Evolutionary conservation across 805 yeast genomes (phyloP).

Genomic region (Wickerhamiella dianesei): DNA sequence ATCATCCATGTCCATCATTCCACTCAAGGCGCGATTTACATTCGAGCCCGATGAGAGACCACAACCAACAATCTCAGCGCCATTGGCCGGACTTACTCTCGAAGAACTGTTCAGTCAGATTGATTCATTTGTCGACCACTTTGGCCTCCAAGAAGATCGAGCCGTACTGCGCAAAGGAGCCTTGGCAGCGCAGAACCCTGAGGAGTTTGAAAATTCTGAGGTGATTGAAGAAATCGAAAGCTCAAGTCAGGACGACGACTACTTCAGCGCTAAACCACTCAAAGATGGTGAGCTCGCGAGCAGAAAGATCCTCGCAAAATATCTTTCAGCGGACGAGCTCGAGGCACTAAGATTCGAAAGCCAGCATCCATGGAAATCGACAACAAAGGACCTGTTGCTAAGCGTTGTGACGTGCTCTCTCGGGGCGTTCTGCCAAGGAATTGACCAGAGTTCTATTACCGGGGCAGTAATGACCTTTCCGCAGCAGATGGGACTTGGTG

Average conservation of each 20-base stretch:
- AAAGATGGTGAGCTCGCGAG: background rate
- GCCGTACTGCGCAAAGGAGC: slow-evolving; percentile 32
- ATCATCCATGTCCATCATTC: background rate
- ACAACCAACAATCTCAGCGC: slow-evolving; percentile 1
- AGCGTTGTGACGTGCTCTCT: slow-evolving; percentile 47
- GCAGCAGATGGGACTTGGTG: slow-evolving; percentile 30
- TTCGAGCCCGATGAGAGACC: background rate
- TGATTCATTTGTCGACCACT: slow-evolving; percentile 14
- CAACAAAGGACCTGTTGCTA: slow-evolving; percentile 29
- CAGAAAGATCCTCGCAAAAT: background rate
- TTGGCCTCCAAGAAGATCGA: slow-evolving; percentile 16
- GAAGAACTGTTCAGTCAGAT: slow-evolving; percentile 19
- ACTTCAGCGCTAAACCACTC: background rate
- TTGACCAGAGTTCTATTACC: slow-evolving; percentile 57
- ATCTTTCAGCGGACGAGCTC: slow-evolving; percentile 24
- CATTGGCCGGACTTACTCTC: background rate
- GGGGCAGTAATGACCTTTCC: slow-evolving; percentile 50
- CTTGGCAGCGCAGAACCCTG: slow-evolving; percentile 33
- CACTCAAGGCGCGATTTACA: background rate
- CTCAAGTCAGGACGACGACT: background rate
- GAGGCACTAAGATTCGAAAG: slow-evolving; percentile 31
- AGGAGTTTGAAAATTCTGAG: slow-evolving; percentile 19
- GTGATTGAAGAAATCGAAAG: background rate
- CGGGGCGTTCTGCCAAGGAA: slow-evolving; percentile 58
- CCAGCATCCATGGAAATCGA: slow-evolving; percentile 34